These are phyloP conservation scores for Yamadazyma scolyti DNA, from an alignment of 805 yeast species.

Conservation along the genomic window DNA sequence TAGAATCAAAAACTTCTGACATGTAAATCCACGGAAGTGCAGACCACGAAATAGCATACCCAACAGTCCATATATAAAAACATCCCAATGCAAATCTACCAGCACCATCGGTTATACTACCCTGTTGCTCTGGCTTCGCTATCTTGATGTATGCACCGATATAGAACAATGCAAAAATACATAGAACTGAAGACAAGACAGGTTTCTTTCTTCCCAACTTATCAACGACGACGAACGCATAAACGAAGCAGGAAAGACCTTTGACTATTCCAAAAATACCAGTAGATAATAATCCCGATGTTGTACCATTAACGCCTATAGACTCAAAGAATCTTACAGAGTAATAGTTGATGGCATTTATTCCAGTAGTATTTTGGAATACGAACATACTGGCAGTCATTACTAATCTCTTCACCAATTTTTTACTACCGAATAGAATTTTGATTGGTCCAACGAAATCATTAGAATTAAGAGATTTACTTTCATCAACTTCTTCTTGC, in stretches of 20 bases:
- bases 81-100: conserved; percentile 43
- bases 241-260: conserved; percentile 39
- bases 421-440: conserved; percentile 24
- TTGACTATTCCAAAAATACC: conserved; percentile 53
- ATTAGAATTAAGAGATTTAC: conserved; percentile 27
- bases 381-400: conserved; percentile 36
- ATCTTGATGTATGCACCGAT: conserved; percentile 46
- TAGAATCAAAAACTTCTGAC: conserved; percentile 44
- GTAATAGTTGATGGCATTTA: conserved; percentile 50
- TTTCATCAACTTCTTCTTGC: conserved; percentile 19
- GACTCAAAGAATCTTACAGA: conserved; percentile 50
- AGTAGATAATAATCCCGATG: conserved; percentile 46
- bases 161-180: conserved; percentile 45
- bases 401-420: conserved; percentile 31
- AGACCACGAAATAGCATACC: conserved; percentile 42
- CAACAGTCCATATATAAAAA: conserved; percentile 45
- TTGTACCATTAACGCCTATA: conserved; percentile 44
- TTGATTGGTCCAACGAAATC: conserved; percentile 39
- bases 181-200: conserved; percentile 32
- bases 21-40: conserved; percentile 48
- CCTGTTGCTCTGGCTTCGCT: conserved; percentile 23
- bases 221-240: conserved; percentile 46
- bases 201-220: conserved; percentile 43
- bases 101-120: conserved; percentile 17
- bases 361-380: conserved; percentile 47